These are phyloP conservation scores for Citrus hindsii DNA, from an alignment of 345 rosid genomes.

Conservation along the genomic window DNA sequence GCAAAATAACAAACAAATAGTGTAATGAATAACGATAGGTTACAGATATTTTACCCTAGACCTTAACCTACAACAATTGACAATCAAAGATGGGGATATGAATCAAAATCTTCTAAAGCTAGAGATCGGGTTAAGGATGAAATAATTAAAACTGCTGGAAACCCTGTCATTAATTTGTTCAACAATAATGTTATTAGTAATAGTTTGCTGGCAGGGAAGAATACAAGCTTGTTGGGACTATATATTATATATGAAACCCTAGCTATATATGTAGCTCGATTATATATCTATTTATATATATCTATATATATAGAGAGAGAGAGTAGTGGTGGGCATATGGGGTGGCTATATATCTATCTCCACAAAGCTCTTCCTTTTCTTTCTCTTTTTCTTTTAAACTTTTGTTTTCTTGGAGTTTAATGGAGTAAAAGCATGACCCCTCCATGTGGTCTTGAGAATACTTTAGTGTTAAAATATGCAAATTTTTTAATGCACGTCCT, in stretches of 20 bases:
- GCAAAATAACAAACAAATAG: too few relatives aligned
- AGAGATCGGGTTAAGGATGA: neutral
- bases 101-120: neutral
- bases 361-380: neutral
- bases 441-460: slow-evolving; percentile 19
- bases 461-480: slow-evolving; percentile 8
- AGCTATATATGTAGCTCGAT: neutral
- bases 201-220: neutral
- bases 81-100: neutral
- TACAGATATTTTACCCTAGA: too few relatives aligned
- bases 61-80: neutral
- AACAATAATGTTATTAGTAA: neutral
- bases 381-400: neutral
- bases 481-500: slow-evolving; percentile 6
- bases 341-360: neutral
- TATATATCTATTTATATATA: too few relatives aligned
- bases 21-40: too few relatives aligned
- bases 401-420: slow-evolving; percentile 16
- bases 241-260: neutral
- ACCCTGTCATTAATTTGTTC: neutral
- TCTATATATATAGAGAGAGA: too few relatives aligned
- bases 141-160: neutral
- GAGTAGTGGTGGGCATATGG: slow-evolving; percentile 5
- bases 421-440: slow-evolving; percentile 17
- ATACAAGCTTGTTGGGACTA: neutral